Evolutionary conservation across 441 rosid species (phyloP), one percentile per base, ranked within the genome.

Genomic region (Pelargonium cotyledonis): DNA sequence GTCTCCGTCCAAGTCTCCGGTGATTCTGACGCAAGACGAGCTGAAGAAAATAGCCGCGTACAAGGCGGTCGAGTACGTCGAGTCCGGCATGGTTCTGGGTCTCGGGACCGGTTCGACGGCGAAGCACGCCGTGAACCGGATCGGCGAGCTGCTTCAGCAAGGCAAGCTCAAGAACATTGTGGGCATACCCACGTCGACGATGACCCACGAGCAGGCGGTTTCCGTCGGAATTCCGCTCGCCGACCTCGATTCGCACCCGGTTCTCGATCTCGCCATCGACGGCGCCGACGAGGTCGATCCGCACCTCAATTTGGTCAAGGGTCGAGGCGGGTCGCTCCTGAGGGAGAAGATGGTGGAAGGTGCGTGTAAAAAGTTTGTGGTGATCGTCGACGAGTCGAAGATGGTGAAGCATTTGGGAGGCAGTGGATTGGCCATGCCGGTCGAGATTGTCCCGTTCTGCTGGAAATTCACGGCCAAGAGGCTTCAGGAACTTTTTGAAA

Each of bases 51-150:
- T 88, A 53, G 95, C 97, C 8, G 97, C 97, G 38, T 88, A 85
- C 84, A 91, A 91, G 70, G 99, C 99, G 31, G 99, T 91, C 0
- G 97, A 91, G 70, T 91, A 79, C 75, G 96, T 94, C 8, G 74
- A 84, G 68, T 94, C 99, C 65, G 99, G 99, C 10, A 94, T 94
- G 99, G 96, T 94, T 68, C 76, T 91, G 16, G 99, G 95, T 43
- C 89, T 94, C 38, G 99, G 97, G n/a, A 94, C 99, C 4, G 97
- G 99, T 65, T 94, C 99, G 76, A 94, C 99, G 8, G 98, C 98
- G 67, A 85, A 78, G 43, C 97, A 92, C 83, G 97, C 98, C 72
- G 90, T 92, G 2, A 94, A 86, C 69, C 87, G 92, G 1, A 94
- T 91, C 66, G 98, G 90, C 8, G 92, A 91, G 43, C 86, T 94